A percentile compares a stretch with the other conserved stretches of the same genome.
Evolutionary conservation across 1,284 basidiomycete species (phyloP).

Genomic region (Cronartium ribicola): DNA sequence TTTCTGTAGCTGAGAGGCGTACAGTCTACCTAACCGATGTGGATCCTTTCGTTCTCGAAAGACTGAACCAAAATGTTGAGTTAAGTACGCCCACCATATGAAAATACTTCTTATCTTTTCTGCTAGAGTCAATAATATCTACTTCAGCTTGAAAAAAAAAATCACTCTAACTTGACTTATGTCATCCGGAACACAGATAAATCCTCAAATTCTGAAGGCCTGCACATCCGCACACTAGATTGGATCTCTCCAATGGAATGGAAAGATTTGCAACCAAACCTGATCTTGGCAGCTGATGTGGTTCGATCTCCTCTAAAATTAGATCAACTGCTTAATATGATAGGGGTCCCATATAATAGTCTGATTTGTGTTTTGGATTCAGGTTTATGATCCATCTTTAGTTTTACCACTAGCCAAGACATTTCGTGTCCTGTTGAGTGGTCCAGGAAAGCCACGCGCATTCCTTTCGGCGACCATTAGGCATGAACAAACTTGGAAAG

Average conservation of each 20-base stretch:
- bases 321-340: not conserved
- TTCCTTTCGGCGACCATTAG: not conserved
- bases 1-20: not conserved
- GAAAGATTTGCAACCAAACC: not conserved
- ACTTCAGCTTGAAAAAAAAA: too few species aligned
- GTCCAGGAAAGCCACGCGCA: not conserved
- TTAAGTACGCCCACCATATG: conserved; percentile 13
- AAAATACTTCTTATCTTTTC: not conserved
- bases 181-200: not conserved
- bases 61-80: conserved; percentile 20
- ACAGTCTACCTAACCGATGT: conserved; percentile 22
- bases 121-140: too few species aligned
- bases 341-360: not conserved
- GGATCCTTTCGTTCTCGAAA: conserved; percentile 14
- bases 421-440: not conserved
- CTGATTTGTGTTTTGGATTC: not conserved
- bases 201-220: not conserved
- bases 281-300: conserved; percentile 34
- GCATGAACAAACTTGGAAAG: not conserved
- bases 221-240: not conserved
- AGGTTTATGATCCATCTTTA: not conserved
- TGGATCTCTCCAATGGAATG: not conserved
- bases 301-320: not conserved
- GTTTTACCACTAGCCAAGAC: not conserved
- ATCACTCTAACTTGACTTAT: too few species aligned